Evolutionary conservation across 106 monocot genomes (phyloP).

Genomic region (Cymbidium sinense): DNA sequence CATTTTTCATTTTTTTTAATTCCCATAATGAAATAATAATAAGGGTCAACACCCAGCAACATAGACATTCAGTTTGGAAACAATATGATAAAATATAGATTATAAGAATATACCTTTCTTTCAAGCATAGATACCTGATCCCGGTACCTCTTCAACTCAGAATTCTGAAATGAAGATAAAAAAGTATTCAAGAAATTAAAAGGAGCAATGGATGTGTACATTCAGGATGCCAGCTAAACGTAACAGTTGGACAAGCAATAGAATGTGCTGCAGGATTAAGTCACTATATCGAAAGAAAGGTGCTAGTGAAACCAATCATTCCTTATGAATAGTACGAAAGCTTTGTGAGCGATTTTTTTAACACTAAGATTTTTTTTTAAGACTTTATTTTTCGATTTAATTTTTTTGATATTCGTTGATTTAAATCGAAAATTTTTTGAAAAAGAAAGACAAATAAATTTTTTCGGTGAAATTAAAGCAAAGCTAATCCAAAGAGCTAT

Average conservation of each 20-base stretch:
- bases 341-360: too few relatives aligned
- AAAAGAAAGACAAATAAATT: too few relatives aligned
- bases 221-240: neutral
- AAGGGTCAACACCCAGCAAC: neutral
- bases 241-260: neutral
- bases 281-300: neutral
- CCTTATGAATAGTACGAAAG: neutral
- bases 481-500: too few relatives aligned
- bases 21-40: too few relatives aligned
- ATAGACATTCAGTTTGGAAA: neutral
- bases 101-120: slow-evolving; percentile 40
- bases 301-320: neutral
- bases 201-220: neutral
- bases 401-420: too few relatives aligned
- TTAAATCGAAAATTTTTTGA: too few relatives aligned
- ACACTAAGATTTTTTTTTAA: too few relatives aligned
- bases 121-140: slow-evolving; percentile 54
- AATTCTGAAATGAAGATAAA: slow-evolving; percentile 43
- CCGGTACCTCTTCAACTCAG: slow-evolving; percentile 47
- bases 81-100: neutral
- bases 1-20: too few relatives aligned
- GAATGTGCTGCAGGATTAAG: neutral
- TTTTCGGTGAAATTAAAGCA: too few relatives aligned
- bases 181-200: neutral
- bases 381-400: too few relatives aligned